A percentile compares a stretch with the other conserved stretches of the same genome.
Evolutionary conservation across 352 stramenopile genomes (phyloP).

Genomic region (Pythium sp.): DNA sequence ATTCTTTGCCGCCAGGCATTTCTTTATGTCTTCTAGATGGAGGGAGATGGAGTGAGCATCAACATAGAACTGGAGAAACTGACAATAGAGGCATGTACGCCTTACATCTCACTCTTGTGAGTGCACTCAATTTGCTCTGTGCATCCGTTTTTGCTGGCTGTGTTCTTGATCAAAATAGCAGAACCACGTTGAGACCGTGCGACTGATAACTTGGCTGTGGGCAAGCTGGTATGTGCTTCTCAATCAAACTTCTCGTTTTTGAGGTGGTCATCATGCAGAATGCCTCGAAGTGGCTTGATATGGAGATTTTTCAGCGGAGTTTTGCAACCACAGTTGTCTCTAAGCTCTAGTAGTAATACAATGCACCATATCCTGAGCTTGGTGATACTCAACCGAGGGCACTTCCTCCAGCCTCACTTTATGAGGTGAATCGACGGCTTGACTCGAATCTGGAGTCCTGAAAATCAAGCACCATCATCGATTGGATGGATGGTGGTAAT

Average conservation of each 20-base stretch:
- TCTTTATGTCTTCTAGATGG: too few relatives aligned
- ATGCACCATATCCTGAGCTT: neutral
- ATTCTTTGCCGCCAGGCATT: too few relatives aligned
- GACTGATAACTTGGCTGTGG: neutral
- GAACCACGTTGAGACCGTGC: neutral
- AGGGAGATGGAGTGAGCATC: too few relatives aligned
- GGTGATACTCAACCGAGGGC: neutral
- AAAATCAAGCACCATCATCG: too few relatives aligned
- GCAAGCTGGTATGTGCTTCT: neutral
- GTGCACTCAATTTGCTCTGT: too few relatives aligned
- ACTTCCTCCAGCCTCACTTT: neutral
- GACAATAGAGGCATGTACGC: neutral
- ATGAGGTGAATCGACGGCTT: too few relatives aligned
- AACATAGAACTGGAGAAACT: neutral
- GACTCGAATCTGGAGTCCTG: too few relatives aligned
- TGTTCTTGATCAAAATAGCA: too few relatives aligned
- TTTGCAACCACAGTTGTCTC: neutral
- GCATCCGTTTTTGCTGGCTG: too few relatives aligned
- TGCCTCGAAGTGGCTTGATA: neutral
- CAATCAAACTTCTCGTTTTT: neutral
- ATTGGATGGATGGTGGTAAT: too few relatives aligned
- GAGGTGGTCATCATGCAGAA: neutral
- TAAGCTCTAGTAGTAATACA: neutral
- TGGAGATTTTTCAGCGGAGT: neutral
- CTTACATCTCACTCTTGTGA: too few relatives aligned